Conservation (phyloP, 345 rosid genomes). For the Dipteronia dyeriana region DNA sequence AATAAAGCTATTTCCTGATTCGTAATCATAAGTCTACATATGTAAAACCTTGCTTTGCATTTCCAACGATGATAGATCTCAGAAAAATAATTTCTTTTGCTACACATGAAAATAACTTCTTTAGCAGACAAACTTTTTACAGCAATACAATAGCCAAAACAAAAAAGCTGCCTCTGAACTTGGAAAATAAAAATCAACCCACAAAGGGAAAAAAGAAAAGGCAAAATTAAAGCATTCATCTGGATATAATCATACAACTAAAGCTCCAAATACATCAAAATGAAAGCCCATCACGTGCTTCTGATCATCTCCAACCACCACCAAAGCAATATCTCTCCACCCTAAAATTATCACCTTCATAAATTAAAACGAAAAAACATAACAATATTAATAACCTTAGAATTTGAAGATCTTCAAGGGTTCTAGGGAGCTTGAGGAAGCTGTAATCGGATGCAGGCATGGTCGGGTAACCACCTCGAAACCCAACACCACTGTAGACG, state of each 20-base stretch:
- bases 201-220: background rate
- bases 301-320: background rate
- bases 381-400: slow-evolving; percentile 48
- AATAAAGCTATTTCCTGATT: background rate
- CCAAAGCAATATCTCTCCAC: background rate
- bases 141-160: background rate
- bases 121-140: background rate
- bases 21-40: background rate
- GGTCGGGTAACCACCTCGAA: slow-evolving; percentile 59
- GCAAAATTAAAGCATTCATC: background rate
- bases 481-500: slow-evolving; percentile 56
- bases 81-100: slow-evolving; percentile 1
- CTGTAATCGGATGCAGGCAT: slow-evolving; percentile 91
- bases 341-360: background rate
- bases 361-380: background rate
- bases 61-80: background rate
- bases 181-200: background rate
- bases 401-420: slow-evolving; percentile 83
- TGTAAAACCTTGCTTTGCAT: slow-evolving; percentile 3
- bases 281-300: background rate
- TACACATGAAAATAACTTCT: background rate
- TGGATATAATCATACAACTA: background rate
- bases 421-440: slow-evolving; percentile 94
- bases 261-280: background rate
- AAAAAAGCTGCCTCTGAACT: background rate